phyloP scores from a whole-genome alignment of 2,329 filamentous ascomycete genomes.

The Podosphaera fusca region DNA sequence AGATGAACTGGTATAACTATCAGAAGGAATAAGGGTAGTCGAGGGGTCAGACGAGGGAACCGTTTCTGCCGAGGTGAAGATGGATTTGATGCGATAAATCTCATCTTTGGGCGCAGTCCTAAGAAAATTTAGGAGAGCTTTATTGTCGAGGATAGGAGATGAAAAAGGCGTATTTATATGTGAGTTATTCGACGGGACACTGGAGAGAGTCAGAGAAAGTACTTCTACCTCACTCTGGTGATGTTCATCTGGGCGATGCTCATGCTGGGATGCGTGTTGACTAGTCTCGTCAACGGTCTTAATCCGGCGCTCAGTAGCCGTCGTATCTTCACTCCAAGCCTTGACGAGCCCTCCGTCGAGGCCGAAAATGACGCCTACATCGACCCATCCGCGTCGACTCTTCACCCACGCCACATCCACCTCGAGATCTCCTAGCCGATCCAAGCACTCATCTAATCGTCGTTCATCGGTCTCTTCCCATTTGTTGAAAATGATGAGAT shows the following conservation, averaged over 20 bases:
- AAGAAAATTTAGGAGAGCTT: conserved; percentile 44
- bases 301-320: conserved; percentile 24
- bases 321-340: conserved; percentile 24
- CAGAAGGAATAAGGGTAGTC: not conserved
- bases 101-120: conserved; percentile 68
- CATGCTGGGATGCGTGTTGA: not conserved
- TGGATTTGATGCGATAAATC: conserved; percentile 79
- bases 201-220: conserved; percentile 49
- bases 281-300: conserved; percentile 14
- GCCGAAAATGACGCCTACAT: conserved; percentile 60
- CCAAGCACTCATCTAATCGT: conserved; percentile 38
- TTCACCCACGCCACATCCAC: conserved; percentile 54
- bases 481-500: conserved; percentile 52
- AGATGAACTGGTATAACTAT: conserved; percentile 12
- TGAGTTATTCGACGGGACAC: not conserved
- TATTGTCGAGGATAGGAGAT: conserved; percentile 24
- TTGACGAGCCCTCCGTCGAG: conserved; percentile 60
- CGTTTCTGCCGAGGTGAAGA: conserved; percentile 25
- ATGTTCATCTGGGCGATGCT: conserved; percentile 21
- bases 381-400: conserved; percentile 59
- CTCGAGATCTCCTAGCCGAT: conserved; percentile 43
- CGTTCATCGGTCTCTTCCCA: conserved; percentile 41
- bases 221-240: conserved; percentile 83
- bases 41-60: conserved; percentile 26
- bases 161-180: conserved; percentile 9